Base-by-base conservation (phyloP, 2,329 filamentous ascomycete species). In the Botrytis paeoniae region DNA sequence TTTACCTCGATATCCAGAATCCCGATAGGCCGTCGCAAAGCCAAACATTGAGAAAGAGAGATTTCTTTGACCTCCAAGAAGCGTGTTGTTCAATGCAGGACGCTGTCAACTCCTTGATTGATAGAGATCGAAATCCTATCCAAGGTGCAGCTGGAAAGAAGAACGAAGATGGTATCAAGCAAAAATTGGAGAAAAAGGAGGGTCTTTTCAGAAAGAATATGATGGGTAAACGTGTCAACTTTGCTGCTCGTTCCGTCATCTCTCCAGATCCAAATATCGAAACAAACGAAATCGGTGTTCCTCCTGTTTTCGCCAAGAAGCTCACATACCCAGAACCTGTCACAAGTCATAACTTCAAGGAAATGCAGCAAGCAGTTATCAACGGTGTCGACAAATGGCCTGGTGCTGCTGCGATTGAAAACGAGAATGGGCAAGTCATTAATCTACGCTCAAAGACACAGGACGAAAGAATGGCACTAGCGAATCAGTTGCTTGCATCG, bases 231-330 rank as follows among this genome's bases (percentile, higher is more conserved):
- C 73, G 74, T 65, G 96, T 99, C 84, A 98, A 99, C 82, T 98
- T 96, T 81, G 96, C 96, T 68, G 96, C 96, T 54, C 92, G 96
- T 82, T 97, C 93, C 87, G 96, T 99, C 81, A 99, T 99, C 78
- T 98, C 95, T 16, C 96, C 96, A 0, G 96, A 99, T 81, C 96
- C 96, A 4, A 99, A 98, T 80, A 97, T 99, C 79, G 96, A 99
- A 82, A 98, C 96, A 29, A 98, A 97, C 82, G 96, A 99, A 83
- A 98, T 99, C 77, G 96, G 96, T 82, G 95, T 99, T 4, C 96
- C 96, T 29, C 93, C 95, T n/a, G 96, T 98, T 22, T 99, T 99
- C 82, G 96, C 96, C 2, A 94, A 91, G 81, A 98, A 97, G 82
- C 86, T 99, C 74, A 98, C 96, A 10, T 99, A 97, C 81, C 96